Conservation (phyloP, 805 yeast genomes). For the Vanderwaltozyma polyspora region DNA sequence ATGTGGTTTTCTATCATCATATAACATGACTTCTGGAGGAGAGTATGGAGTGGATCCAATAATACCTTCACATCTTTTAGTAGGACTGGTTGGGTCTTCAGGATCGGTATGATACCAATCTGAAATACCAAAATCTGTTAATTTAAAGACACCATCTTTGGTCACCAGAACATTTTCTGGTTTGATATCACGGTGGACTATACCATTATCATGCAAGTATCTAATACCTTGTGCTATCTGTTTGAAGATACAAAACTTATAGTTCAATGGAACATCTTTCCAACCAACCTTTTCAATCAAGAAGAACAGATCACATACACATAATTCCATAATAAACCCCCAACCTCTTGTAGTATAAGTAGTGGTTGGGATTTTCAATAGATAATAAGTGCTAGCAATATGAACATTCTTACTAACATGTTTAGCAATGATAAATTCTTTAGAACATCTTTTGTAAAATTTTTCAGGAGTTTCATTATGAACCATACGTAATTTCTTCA, state of each 20-base stretch:
- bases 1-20: slow-evolving; percentile 23
- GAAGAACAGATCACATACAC: slow-evolving; percentile 54
- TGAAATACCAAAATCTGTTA: slow-evolving; percentile 71
- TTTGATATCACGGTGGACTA: slow-evolving; percentile 64
- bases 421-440: slow-evolving; percentile 54
- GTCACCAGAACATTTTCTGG: slow-evolving; percentile 63
- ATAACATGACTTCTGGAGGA: slow-evolving; percentile 62
- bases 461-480: slow-evolving; percentile 51
- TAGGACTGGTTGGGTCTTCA: slow-evolving; percentile 35
- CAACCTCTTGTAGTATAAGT: slow-evolving; percentile 50
- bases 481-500: slow-evolving; percentile 53
- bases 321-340: slow-evolving; percentile 63
- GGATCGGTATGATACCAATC: slow-evolving; percentile 48
- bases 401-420: slow-evolving; percentile 42
- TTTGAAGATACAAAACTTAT: slow-evolving; percentile 57
- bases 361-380: slow-evolving; percentile 48
- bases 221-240: slow-evolving; percentile 53
- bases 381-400: slow-evolving; percentile 41
- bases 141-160: slow-evolving; percentile 47
- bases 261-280: slow-evolving; percentile 39
- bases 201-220: slow-evolving; percentile 52
- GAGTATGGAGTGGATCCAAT: slow-evolving; percentile 78
- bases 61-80: slow-evolving; percentile 32
- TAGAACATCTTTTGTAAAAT: slow-evolving; percentile 52
- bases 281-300: slow-evolving; percentile 47